phyloP scores from a whole-genome alignment of 2,329 filamentous ascomycete genomes.

The Diaporthe destruens region DNA sequence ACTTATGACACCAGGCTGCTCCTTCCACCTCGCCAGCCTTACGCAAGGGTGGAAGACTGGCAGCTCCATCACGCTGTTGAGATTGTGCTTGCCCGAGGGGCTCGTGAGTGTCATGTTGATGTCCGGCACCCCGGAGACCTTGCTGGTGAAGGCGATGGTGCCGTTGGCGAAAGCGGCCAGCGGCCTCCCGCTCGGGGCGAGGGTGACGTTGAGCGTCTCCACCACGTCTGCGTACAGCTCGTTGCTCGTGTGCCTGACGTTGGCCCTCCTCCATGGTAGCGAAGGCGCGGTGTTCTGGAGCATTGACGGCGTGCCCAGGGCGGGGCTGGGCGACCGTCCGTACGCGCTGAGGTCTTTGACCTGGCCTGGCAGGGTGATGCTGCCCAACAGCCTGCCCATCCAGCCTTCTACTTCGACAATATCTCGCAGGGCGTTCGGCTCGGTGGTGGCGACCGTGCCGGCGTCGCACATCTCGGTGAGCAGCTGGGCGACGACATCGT shows the following conservation, averaged over 20 bases:
- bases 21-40: slow-evolving; percentile 88
- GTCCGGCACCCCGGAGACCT: slow-evolving; percentile 94
- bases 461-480: slow-evolving; percentile 97
- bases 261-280: slow-evolving; percentile 89
- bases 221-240: slow-evolving; percentile 97
- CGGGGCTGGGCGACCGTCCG: slow-evolving; percentile 36
- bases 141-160: slow-evolving; percentile 93
- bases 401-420: slow-evolving; percentile 92
- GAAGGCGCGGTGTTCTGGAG: slow-evolving; percentile 59
- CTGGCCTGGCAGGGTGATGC: slow-evolving; percentile 81
- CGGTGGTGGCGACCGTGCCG: slow-evolving; percentile 88
- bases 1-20: slow-evolving; percentile 89
- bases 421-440: slow-evolving; percentile 92
- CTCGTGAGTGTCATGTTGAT: slow-evolving; percentile 84
- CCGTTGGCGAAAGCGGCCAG: slow-evolving; percentile 90
- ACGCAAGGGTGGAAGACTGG: slow-evolving; percentile 98
- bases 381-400: slow-evolving; percentile 88
- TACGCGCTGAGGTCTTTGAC: slow-evolving; percentile 40
- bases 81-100: slow-evolving; percentile 82
- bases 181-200: slow-evolving; percentile 90
- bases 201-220: slow-evolving; percentile 87
- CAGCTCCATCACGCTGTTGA: slow-evolving; percentile 81
- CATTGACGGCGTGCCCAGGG: slow-evolving; percentile 29
- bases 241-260: slow-evolving; percentile 95
- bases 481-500: slow-evolving; percentile 94